These are phyloP conservation scores for Pharnaceum exiguum DNA, from an alignment of 148 eudicot genomes.

Conservation along the genomic window DNA sequence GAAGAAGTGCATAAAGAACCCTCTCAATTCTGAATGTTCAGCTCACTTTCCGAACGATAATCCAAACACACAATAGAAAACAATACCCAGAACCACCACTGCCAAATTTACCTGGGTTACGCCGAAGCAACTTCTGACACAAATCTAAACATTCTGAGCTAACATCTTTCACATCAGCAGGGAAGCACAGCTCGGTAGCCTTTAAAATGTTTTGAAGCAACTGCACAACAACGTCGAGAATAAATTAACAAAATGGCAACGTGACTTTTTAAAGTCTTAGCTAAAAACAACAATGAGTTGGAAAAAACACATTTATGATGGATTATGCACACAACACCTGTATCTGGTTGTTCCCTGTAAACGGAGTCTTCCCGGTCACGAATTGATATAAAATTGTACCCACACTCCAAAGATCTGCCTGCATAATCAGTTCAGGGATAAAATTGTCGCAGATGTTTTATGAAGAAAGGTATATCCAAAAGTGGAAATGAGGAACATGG, in stretches of 20 bases:
- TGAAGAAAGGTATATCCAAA: background rate
- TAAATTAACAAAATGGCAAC: background rate
- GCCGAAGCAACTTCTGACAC: conserved; percentile 84
- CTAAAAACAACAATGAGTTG: background rate
- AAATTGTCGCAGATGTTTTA: background rate
- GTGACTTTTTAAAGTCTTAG: background rate
- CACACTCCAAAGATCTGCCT: conserved; percentile 99
- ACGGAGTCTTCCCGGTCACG: conserved; percentile 89
- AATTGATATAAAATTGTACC: conserved; percentile 91
- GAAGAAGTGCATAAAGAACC: too few relatives aligned
- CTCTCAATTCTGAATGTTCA: too few relatives aligned
- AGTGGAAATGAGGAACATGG: background rate
- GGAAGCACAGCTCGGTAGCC: conserved; percentile 75
- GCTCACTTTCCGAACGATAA: too few relatives aligned
- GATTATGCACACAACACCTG: conserved; percentile 42
- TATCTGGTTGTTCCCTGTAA: conserved; percentile 74
- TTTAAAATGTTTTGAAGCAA: conserved; percentile 81
- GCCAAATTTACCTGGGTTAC: conserved; percentile 68
- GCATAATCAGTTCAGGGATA: conserved; percentile 38
- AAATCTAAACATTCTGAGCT: conserved; percentile 70
- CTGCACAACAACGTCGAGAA: conserved; percentile 35
- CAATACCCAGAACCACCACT: background rate
- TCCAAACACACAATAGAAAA: too few relatives aligned
- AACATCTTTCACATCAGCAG: conserved; percentile 53
- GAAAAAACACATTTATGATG: background rate